Conservation (phyloP, 306 rosid genomes). For the Mimosa pudica region DNA sequence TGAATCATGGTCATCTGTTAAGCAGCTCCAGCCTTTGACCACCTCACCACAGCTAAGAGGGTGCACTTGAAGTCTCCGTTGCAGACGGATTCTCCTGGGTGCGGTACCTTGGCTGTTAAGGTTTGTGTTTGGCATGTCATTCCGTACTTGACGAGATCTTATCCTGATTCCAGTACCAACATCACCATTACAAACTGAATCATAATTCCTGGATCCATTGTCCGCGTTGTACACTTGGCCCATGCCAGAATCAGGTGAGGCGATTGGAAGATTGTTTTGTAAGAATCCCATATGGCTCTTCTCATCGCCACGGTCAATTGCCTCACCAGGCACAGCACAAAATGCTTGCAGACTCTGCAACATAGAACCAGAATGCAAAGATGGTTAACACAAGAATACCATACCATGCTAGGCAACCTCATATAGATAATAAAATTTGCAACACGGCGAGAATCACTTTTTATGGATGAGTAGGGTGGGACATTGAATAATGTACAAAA, state of each 20-base stretch:
- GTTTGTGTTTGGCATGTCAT: constrained; percentile 30
- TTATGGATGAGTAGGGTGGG: neutral
- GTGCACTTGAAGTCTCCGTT: constrained; percentile 14
- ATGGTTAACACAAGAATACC: constrained; percentile 23
- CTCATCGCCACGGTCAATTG: constrained; percentile 23
- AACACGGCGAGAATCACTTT: neutral
- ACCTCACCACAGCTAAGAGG: constrained; percentile 24
- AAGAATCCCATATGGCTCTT: constrained; percentile 22
- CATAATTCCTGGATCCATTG: constrained; percentile 38
- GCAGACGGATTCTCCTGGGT: constrained; percentile 60
- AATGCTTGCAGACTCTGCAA: constrained; percentile 48
- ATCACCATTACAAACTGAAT: constrained; percentile 21
- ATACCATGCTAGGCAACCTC: constrained; percentile 18
- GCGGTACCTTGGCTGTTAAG: constrained; percentile 44
- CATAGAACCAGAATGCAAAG: constrained; percentile 21
- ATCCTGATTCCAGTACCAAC: constrained; percentile 46
- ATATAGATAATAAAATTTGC: constrained; percentile 6
- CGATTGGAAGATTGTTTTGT: constrained; percentile 34
- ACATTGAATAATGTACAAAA: neutral
- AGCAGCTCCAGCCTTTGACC: constrained; percentile 1
- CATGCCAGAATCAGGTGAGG: constrained; percentile 31
- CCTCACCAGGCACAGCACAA: constrained; percentile 32
- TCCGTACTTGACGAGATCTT: constrained; percentile 45
- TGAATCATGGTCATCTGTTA: constrained; percentile 44
- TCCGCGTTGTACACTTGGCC: constrained; percentile 32